Base-by-base conservation (phyloP, 2,329 filamentous ascomycete species). In the Fusarium redolens region DNA sequence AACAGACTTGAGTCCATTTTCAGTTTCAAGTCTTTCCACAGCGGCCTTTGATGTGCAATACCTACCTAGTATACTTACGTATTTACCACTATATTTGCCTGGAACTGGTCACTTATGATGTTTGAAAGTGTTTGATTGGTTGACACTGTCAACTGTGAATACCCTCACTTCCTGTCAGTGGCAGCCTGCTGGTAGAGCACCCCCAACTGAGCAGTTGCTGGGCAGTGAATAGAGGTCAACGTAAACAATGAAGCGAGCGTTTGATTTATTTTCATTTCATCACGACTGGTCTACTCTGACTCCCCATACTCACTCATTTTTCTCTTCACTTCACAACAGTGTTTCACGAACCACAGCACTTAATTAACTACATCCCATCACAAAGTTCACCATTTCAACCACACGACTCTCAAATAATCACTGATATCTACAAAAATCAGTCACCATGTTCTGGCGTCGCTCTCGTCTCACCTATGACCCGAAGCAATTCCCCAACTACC, bases 401-500 rank as follows among this genome's bases (percentile, higher is more conserved):
- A 7, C 14, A 25, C 8, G 30, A 25, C 6, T 37, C 38, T 35
- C 31, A 20, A 45, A 10, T 31, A 3, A 33, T 31, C 14, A 57
- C 48, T 45, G 28, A 43, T 25, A 44, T 22, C 20, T 15, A 38
- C 33, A 9, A 22, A 38, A 22, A 44, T 40, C 37, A 44, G 51
- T 52, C 57, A 65, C 22, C 13, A 69, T 72, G 58, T 41, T 73
- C 48, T 65, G 45, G 59, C 35, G 18, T 40, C 50, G 41, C 11
- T 47, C 55, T 15, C 51, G 25, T 38, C 69, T 54, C 22, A 37
- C 51, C 12, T 73, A 73, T 37, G 71, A 73, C 43, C 71, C 67
- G 22, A 72, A 71, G 30, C 59, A 73, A 10, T 73, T 61, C 31
- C 71, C 71, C 18, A 61, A 64, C 54, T 73, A 73, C 35, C 57